A percentile compares a stretch with the other conserved stretches of the same genome.
Conservation (phyloP, 768 basidiomycete genomes). For the Kwoniella heveanensis region DNA sequence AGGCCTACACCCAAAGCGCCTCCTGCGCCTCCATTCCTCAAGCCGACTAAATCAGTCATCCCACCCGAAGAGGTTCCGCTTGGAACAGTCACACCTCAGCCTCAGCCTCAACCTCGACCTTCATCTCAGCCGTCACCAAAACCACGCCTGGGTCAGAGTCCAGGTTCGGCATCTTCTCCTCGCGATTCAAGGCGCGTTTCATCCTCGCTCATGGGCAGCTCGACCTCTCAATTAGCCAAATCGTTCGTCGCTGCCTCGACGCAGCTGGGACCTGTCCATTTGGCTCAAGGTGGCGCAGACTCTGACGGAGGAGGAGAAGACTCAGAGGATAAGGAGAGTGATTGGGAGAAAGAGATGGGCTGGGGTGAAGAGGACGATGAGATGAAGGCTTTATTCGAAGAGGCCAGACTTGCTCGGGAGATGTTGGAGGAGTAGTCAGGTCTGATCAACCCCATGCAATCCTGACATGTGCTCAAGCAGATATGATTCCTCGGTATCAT, state of each 20-base stretch:
- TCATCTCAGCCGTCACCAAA: neutral
- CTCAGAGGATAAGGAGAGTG: conserved; percentile 16
- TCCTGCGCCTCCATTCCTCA: conserved; percentile 16
- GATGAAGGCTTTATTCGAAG: conserved; percentile 20
- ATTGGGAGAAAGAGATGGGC: conserved; percentile 23
- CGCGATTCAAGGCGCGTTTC: conserved; percentile 6
- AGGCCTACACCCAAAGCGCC: conserved; percentile 16
- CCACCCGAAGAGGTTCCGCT: neutral
- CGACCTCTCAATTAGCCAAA: conserved; percentile 5
- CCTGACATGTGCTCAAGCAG: too few species aligned
- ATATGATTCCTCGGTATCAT: too few species aligned
- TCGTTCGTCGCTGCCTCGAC: conserved; percentile 18
- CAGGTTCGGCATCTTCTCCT: neutral
- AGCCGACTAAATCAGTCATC: neutral
- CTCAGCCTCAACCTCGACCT: neutral
- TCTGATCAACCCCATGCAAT: too few species aligned
- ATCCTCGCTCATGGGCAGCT: conserved; percentile 5
- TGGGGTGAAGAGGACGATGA: conserved; percentile 24
- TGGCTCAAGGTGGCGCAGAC: conserved; percentile 10
- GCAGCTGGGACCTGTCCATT: conserved; percentile 4
- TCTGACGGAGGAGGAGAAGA: conserved; percentile 10
- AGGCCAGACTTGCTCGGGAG: conserved; percentile 20
- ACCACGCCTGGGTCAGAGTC: neutral
- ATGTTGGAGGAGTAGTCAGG: conserved; percentile 16
- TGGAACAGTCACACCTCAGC: neutral